Base-by-base conservation (phyloP, 495 filamentous ascomycete genomes). In the Penicillium lagena region DNA sequence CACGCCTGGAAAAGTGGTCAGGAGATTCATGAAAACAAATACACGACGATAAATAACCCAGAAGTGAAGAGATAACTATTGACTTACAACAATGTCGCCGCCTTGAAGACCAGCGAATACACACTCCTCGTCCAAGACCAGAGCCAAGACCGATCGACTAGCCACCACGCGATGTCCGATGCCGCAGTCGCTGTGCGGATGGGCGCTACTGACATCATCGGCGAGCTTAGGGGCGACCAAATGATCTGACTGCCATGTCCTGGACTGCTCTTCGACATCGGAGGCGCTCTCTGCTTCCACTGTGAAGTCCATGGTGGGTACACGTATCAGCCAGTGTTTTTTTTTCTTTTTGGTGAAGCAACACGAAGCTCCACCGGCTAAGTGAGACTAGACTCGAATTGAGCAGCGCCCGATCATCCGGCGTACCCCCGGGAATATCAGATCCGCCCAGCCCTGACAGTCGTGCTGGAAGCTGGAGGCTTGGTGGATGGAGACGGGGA, bases 101-200 rank as follows among this genome's bases (percentile, higher is more conserved):
- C 83, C 86, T 59, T 95, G 90, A 12, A 90, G 87, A 30, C 91
- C 93, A 14, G 90, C 89, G 66, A 86, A 73, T 2, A 73, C 70
- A 37, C 66, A 71, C 7, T 73, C 62, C 13, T 72, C 63, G 42
- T 73, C 70, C 14, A 73, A 44, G n/a, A 64, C 70, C 14, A 73
- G 45, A n/a, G 70, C 66, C 22, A 73, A 49, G 14, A 73, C 68
- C n/a, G 70, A 73, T 35, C 68, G 62, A 45, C 67, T 68, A 33
- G 70, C 64, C 39, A 68, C 52, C 17, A 73, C 70, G 13, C 70
- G 70, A 43, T 73, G 70, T 34, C 68, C 68, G 35, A 73, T 70
- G 29, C 65, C 70, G 49, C 68, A 71, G 47, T 71, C 59, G 36
- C 47, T 55, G 4, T 42, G 43, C 6, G 60, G 45, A 40, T 51